These are phyloP conservation scores for Sicyos edulis DNA, from an alignment of 306 rosid species.

Conservation along the genomic window DNA sequence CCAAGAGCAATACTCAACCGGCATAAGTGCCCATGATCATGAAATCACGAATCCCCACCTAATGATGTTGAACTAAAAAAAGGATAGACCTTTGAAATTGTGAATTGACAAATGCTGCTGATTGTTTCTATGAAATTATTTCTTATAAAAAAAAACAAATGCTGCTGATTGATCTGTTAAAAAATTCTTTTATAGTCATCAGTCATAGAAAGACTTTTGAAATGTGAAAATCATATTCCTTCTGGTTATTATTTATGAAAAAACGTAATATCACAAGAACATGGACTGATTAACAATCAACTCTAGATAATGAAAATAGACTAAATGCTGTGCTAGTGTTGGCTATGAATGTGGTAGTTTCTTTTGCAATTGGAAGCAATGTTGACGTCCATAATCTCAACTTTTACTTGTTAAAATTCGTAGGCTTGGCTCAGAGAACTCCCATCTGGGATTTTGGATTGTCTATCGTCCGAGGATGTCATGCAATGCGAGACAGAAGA, in stretches of 20 bases:
- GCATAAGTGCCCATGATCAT: no score
- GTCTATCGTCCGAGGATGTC: slow-evolving; percentile 63
- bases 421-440: slow-evolving; percentile 96
- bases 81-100: not conserved
- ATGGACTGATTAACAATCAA: not conserved
- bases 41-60: no score
- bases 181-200: not conserved
- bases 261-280: not conserved
- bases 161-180: slow-evolving; percentile 5
- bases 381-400: not conserved
- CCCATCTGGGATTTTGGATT: slow-evolving; percentile 66
- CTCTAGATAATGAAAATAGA: not conserved
- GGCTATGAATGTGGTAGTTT: not conserved
- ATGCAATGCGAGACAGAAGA: slow-evolving; percentile 75
- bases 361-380: slow-evolving; percentile 1
- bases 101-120: not conserved
- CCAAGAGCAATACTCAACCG: no score
- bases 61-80: no score
- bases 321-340: not conserved
- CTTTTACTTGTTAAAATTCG: not conserved
- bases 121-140: no score
- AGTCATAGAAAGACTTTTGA: not conserved
- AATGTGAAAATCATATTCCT: not conserved
- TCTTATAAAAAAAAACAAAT: no score
- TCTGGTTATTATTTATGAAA: not conserved